Base-by-base conservation (phyloP, 176 grass and related monocot genomes). In the Carex cristatella region DNA sequence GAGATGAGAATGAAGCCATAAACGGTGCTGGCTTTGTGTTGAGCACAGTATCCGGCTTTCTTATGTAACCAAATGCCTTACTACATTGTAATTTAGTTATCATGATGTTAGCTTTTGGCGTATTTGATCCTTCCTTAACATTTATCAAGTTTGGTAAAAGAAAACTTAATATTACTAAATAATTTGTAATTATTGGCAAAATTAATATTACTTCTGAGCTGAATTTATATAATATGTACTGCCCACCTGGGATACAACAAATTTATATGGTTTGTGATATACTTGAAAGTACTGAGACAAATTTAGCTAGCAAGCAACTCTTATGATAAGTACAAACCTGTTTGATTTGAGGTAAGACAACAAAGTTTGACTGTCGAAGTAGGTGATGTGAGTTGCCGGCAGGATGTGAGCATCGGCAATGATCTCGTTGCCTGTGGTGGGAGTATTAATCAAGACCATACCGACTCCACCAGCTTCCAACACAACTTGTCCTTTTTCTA, bases 1-100 rank as follows among this genome's bases (percentile, higher is more conserved):
- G 84, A 1, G 94, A 97, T 35, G 91, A 97, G 88, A 91, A 97
- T 0, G 33, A 23, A 0, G 89, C 91, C 89, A 92, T 97, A 69
- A 91, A 81, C 55, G 89, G 89, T 80, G 86, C 84, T 35, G 91
- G 94, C 68, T 67, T 91, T 33, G 0, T 79, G 59, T 83, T 68
- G 13, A 91, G 0, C 61, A 71, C 2, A 65, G 88, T 92, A 54
- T 13, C 77, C 54, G 86, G 82, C 65, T 85, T 93, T 15, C 86
- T 81, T 66, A 97, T 82, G 77, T 84, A 97, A 7, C 84, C 94
- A 48, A 61, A 10, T 5, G 87, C 71, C 0, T 13, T 19, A 44
- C 91, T 92, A 35, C 14, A 38, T 69, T 69, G 33, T 32, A 40
- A 69, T 69, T 69, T 69, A 40, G 0, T 10, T 14, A 16, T 4